Base-by-base conservation (phyloP, 176 grass and related monocot species). In the Pontederia crassipes region DNA sequence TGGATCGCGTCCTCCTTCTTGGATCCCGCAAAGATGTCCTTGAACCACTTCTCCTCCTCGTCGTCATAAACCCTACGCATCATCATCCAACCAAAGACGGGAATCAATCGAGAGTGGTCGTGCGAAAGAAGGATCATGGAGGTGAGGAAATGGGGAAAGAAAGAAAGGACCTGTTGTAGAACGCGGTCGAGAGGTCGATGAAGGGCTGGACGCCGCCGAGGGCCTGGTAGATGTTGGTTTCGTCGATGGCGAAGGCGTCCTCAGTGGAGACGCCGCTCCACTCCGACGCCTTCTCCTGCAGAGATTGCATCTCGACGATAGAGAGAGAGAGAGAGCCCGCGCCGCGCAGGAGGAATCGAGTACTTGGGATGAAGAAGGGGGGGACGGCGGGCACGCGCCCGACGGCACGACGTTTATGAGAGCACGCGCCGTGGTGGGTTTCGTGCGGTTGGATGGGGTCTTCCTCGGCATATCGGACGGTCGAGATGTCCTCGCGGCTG, bases 261-360 rank as follows among this genome's bases (percentile, higher is more conserved):
- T n/a, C 76, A 3, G 75, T 72, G 12, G 87, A 83, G 26, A 96
- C 87, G 45, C 92, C 87, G 68, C 84, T 98, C 93, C 87, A 92
- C 67, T 92, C 79, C 68, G 81, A 98, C 70, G 84, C 93, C 87
- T 92, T 98, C 17, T 92, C 78, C 78, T 98, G 93, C 51, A 98
- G 79, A 15, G 79, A 86, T 67, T 92, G 81, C 93, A 98, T 92
- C 66, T 40, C 20, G 20, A 0, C 20, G 20, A 24, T 0, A 24
- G 20, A 24, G 20, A 24, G 20, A 24, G 20, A 24, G 20, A 24
- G 20, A 24, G 20, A 24, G 20, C 20, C 32, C 6, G 32, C 32
- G 32, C 32, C 32, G 32, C 32, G 32, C 32, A 24, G 32, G 32
- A 40, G 32, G 32, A 40, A 40, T 40, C 32, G 32, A 40, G 32